Evolutionary conservation across 2,329 filamentous ascomycete species (phyloP).

Genomic region (Hawksworthiomyces lignivorus): DNA sequence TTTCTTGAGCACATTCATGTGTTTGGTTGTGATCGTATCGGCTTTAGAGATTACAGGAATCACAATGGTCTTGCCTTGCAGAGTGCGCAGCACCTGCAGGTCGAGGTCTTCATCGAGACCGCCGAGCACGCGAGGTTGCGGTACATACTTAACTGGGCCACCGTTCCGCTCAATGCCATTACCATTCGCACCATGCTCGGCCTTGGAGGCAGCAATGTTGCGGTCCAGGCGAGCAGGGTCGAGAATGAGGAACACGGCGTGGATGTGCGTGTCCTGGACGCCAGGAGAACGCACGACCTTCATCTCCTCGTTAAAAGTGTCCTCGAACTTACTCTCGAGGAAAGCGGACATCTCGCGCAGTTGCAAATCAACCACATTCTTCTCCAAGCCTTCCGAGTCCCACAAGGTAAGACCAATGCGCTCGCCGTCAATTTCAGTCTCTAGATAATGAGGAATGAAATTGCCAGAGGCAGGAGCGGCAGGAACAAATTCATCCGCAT

Average conservation of each 20-base stretch:
- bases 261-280: constrained; percentile 92
- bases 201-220: constrained; percentile 64
- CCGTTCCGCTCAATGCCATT: constrained; percentile 40
- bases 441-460: constrained; percentile 83
- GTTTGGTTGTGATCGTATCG: constrained; percentile 88
- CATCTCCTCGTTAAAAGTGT: constrained; percentile 95
- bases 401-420: constrained; percentile 87
- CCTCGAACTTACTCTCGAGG: constrained; percentile 96
- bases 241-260: constrained; percentile 86
- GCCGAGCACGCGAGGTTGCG: constrained; percentile 44
- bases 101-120: constrained; percentile 84
- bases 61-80: constrained; percentile 90
- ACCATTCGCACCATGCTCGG: constrained; percentile 19
- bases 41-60: constrained; percentile 95
- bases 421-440: constrained; percentile 90
- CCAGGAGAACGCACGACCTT: constrained; percentile 92
- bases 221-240: constrained; percentile 80
- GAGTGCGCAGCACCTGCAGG: constrained; percentile 76
- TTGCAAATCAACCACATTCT: constrained; percentile 90
- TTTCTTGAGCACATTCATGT: constrained; percentile 89
- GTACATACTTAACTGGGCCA: constrained; percentile 40
- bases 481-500: constrained; percentile 51
- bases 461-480: constrained; percentile 51
- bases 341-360: constrained; percentile 86
- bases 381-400: constrained; percentile 94